Percentiles rank a stretch among this genome's conserved stretches.
Conservation (phyloP, 192 early-diverging fungal genomes). For the Chytriomyces sp. region DNA sequence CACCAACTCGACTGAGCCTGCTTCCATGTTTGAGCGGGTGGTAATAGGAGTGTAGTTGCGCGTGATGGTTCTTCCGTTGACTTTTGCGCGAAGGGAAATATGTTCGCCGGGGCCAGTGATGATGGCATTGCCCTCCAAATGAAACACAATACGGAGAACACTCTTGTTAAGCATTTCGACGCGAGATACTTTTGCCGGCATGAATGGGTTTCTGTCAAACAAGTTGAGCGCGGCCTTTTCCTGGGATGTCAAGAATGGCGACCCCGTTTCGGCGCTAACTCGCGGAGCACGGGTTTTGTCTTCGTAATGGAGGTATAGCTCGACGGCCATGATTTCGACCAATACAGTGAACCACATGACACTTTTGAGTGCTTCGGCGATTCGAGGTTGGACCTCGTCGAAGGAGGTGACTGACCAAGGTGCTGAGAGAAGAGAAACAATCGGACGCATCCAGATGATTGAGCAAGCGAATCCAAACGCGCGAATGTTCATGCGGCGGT, state of each 20-base stretch:
- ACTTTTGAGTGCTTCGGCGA: not conserved
- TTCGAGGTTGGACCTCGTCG: not conserved
- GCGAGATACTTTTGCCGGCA: no score
- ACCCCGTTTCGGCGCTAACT: not conserved
- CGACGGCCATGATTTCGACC: not conserved
- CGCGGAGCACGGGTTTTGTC: not conserved
- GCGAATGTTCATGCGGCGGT: slow-evolving; percentile 9
- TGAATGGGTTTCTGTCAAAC: no score
- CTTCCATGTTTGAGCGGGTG: not conserved
- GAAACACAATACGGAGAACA: not conserved
- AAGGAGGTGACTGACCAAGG: not conserved
- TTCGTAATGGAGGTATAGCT: not conserved
- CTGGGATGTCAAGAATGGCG: not conserved
- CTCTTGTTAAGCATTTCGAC: not conserved
- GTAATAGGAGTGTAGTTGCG: no score
- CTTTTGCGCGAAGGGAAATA: no score
- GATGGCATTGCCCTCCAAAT: not conserved
- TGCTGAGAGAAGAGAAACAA: not conserved
- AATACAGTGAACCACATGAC: not conserved
- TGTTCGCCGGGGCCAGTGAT: not conserved
- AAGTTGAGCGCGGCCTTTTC: no score
- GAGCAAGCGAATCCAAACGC: slow-evolving; percentile 7
- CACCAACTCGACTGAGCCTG: not conserved
- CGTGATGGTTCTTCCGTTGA: no score
- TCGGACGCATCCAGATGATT: slow-evolving; percentile 6